A percentile compares a stretch with the other conserved stretches of the same genome.
Evolutionary conservation across 2,329 filamentous ascomycete species (phyloP).

Genomic region (Dactylonectria macrodidyma): DNA sequence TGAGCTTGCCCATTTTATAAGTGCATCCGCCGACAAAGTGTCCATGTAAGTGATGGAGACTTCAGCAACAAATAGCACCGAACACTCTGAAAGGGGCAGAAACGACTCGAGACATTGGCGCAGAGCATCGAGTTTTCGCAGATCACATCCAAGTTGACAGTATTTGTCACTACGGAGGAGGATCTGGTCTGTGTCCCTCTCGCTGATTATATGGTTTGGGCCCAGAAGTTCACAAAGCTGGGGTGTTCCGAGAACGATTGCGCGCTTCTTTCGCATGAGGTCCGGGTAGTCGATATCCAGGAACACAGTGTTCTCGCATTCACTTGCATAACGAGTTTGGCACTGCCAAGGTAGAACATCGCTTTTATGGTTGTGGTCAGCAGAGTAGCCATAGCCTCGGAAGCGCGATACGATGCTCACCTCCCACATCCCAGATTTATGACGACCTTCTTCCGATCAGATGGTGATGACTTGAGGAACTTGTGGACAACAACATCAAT

Average conservation of each 20-base stretch:
- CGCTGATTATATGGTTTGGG: conserved; percentile 50
- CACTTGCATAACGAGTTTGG: conserved; percentile 74
- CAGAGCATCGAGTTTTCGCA: conserved; percentile 77
- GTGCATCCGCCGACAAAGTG: conserved; percentile 76
- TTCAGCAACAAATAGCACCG: conserved; percentile 87
- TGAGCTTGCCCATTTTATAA: conserved; percentile 84
- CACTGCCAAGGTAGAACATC: conserved; percentile 91
- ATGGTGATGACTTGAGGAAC: conserved; percentile 74
- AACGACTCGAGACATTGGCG: conserved; percentile 71
- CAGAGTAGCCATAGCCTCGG: background rate
- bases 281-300: conserved; percentile 90
- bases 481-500: conserved; percentile 81
- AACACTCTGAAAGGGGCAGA: conserved; percentile 70
- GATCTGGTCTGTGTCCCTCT: conserved; percentile 60
- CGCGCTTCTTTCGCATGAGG: conserved; percentile 81
- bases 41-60: conserved; percentile 95
- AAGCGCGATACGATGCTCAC: conserved; percentile 66
- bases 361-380: conserved; percentile 60
- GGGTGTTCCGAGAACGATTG: conserved; percentile 74
- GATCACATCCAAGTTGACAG: conserved; percentile 84
- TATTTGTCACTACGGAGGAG: conserved; percentile 80
- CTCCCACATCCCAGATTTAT: conserved; percentile 93
- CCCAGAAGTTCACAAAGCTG: conserved; percentile 65
- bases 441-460: conserved; percentile 76
- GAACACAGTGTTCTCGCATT: conserved; percentile 75